These are phyloP conservation scores for Pichia sp. DNA, from an alignment of 1,139 yeast genomes.

Conservation along the genomic window DNA sequence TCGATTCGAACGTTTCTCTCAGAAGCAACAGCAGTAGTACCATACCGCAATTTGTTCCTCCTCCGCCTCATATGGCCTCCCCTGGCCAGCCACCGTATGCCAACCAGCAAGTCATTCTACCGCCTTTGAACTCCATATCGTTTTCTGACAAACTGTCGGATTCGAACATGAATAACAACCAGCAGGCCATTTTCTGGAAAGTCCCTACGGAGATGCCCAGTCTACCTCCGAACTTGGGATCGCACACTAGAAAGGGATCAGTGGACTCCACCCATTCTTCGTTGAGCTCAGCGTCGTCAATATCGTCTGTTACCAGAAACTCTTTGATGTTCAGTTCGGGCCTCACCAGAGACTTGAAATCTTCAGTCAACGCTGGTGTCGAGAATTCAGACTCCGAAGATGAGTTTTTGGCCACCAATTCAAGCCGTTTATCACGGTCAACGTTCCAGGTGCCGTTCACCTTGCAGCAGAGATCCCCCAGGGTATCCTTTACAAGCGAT, in stretches of 20 bases:
- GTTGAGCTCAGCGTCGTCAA: constrained; percentile 16
- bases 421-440: constrained; percentile 19
- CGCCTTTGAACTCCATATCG: constrained; percentile 25
- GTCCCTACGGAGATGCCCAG: constrained; percentile 36
- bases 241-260: constrained; percentile 27
- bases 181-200: constrained; percentile 38
- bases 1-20: background rate
- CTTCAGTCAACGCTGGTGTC: background rate
- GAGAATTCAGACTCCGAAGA: constrained; percentile 38
- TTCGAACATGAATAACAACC: constrained; percentile 9
- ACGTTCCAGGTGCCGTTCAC: constrained; percentile 26
- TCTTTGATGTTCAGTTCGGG: background rate
- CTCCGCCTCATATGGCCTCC: background rate
- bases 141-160: constrained; percentile 1
- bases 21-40: constrained; percentile 1
- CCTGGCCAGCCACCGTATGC: background rate
- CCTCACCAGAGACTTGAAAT: background rate
- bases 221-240: constrained; percentile 1
- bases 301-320: background rate
- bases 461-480: constrained; percentile 36
- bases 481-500: constrained; percentile 39
- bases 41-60: background rate
- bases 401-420: constrained; percentile 26
- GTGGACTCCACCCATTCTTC: constrained; percentile 34
- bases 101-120: constrained; percentile 24